Conservation (phyloP, 768 basidiomycete species). For the Boletus patriciae region DNA sequence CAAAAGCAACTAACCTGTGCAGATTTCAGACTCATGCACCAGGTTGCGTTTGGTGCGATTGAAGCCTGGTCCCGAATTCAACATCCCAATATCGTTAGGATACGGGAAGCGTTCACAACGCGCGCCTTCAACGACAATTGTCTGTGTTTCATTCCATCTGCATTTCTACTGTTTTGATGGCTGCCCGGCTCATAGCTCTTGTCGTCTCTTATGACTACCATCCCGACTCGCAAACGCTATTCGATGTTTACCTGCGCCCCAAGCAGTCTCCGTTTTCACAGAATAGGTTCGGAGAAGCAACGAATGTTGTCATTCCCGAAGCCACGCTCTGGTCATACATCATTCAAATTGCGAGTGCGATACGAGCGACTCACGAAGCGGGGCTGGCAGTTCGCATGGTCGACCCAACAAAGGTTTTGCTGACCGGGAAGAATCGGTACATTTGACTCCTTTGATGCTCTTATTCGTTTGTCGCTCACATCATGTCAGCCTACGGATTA, state of each 20-base stretch:
- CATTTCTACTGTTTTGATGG: conserved; percentile 9
- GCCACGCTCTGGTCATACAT: conserved; percentile 90
- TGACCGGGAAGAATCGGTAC: conserved; percentile 88
- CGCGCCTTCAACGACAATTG: conserved; percentile 90
- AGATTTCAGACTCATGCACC: conserved; percentile 85
- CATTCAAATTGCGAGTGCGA: conserved; percentile 83
- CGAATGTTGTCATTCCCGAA: conserved; percentile 55
- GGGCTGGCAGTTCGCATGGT: conserved; percentile 80
- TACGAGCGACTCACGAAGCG: conserved; percentile 81
- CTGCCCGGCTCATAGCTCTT: conserved; percentile 55
- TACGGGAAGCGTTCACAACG: conserved; percentile 95
- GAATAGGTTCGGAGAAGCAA: conserved; percentile 37
- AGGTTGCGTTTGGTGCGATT: conserved; percentile 76
- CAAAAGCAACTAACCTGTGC: conserved; percentile 6
- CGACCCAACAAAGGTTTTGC: conserved; percentile 82
- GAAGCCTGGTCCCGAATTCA: conserved; percentile 83
- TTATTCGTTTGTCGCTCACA: conserved; percentile 1
- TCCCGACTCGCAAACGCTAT: conserved; percentile 79
- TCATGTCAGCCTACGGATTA: conserved; percentile 66
- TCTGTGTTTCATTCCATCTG: conserved; percentile 38
- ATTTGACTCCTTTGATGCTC: not conserved
- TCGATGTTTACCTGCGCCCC: conserved; percentile 70
- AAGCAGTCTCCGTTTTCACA: conserved; percentile 41
- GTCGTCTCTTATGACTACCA: conserved; percentile 91
- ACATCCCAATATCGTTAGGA: conserved; percentile 81